Conservation (phyloP, 345 rosid genomes). For the Sonneratia alba region DNA sequence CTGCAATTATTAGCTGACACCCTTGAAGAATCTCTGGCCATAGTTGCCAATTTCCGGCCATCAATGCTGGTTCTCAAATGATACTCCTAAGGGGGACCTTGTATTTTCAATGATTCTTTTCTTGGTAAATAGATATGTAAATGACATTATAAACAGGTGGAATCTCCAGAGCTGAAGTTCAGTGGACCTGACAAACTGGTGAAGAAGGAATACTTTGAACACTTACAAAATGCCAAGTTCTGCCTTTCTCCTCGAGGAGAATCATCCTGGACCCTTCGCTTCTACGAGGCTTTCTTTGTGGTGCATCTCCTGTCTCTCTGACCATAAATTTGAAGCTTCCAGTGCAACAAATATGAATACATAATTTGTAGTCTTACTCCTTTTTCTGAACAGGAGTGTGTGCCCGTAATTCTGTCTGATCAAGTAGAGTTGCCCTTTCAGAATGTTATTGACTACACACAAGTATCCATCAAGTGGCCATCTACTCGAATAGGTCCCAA, state of each 20-base stretch:
- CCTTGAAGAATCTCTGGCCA: background rate
- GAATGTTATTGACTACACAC: slow-evolving; percentile 68
- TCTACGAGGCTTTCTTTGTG: slow-evolving; percentile 91
- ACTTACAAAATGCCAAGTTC: slow-evolving; percentile 80
- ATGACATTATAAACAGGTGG: slow-evolving; percentile 59
- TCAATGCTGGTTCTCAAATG: background rate
- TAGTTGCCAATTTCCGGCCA: background rate
- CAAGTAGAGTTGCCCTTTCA: slow-evolving; percentile 86
- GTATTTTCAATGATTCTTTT: background rate
- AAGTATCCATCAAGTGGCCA: slow-evolving; percentile 95
- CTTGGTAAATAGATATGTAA: background rate
- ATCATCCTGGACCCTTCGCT: slow-evolving; percentile 97
- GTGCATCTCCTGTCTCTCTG: slow-evolving; percentile 25
- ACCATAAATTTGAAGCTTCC: background rate
- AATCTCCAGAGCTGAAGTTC: slow-evolving; percentile 89
- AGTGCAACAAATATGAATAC: too few relatives aligned
- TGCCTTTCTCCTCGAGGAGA: slow-evolving; percentile 97
- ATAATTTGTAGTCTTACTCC: background rate
- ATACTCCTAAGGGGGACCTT: background rate
- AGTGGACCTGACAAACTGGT: slow-evolving; percentile 77
- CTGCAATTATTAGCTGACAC: too few relatives aligned
- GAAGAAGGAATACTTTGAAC: slow-evolving; percentile 77
- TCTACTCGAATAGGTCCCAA: slow-evolving; percentile 62
- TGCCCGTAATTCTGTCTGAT: slow-evolving; percentile 89
- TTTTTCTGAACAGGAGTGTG: slow-evolving; percentile 63